phyloP scores from a whole-genome alignment of 306 rosid species.

The Quercus gilva region DNA sequence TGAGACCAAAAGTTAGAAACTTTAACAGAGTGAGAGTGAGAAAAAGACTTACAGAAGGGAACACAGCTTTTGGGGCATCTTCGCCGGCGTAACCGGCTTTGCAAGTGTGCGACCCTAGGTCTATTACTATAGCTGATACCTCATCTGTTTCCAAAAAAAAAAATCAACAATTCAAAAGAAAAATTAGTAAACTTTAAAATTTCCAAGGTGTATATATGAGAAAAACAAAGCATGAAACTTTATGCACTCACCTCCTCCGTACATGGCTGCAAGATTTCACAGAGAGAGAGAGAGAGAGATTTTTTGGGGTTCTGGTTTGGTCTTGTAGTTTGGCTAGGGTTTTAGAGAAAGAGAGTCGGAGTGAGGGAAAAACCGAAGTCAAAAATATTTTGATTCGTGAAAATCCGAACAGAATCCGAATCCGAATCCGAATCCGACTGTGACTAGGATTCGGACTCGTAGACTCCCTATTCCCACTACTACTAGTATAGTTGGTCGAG shows the following conservation, averaged over 20 bases:
- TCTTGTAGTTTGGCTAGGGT: background rate
- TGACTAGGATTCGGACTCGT: background rate
- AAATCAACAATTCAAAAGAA: background rate
- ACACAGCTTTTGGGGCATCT: slow-evolving; percentile 98
- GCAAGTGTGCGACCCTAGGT: slow-evolving; percentile 94
- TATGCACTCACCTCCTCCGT: slow-evolving; percentile 85
- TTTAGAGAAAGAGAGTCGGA: slow-evolving; percentile 3
- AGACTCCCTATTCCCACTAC: background rate
- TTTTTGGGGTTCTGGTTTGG: background rate
- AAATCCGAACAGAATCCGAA: background rate
- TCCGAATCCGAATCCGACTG: too few species aligned
- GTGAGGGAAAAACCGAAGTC: background rate
- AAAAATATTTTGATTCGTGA: background rate
- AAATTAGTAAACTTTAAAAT: background rate
- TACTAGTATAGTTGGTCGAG: too few species aligned
- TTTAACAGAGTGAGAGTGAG: background rate
- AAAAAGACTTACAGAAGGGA: slow-evolving; percentile 67
- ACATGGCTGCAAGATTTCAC: slow-evolving; percentile 48
- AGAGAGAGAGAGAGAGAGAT: background rate
- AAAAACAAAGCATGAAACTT: background rate
- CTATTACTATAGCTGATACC: slow-evolving; percentile 90
- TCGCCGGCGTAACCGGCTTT: slow-evolving; percentile 99
- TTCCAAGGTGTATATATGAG: background rate
- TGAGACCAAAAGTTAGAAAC: background rate
- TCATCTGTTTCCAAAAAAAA: slow-evolving; percentile 51